phyloP scores from a whole-genome alignment of 805 yeast species.

The Yueomyces sp. region DNA sequence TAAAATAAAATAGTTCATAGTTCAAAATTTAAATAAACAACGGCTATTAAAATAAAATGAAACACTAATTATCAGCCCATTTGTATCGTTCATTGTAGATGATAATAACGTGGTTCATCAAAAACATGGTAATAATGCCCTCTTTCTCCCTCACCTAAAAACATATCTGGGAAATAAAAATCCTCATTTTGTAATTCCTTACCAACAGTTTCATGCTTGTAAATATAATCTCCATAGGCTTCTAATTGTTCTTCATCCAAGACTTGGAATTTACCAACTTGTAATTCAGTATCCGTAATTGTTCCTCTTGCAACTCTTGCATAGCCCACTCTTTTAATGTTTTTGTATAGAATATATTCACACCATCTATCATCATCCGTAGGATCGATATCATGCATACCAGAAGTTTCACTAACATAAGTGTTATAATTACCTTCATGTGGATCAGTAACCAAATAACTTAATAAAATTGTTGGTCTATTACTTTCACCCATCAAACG shows the following conservation, averaged over 20 bases:
- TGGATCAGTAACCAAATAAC: slow-evolving; percentile 85
- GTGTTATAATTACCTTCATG: slow-evolving; percentile 82
- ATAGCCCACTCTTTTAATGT: slow-evolving; percentile 76
- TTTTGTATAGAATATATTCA: slow-evolving; percentile 84
- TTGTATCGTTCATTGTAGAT: not conserved
- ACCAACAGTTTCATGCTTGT: slow-evolving; percentile 39
- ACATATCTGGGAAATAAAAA: slow-evolving; percentile 62
- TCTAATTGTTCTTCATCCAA: slow-evolving; percentile 23
- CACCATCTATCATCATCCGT: slow-evolving; percentile 98
- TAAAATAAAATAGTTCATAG: no score
- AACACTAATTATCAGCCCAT: no score
- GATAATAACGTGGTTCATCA: slow-evolving; percentile 78
- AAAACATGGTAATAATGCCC: slow-evolving; percentile 92
- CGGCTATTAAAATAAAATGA: no score
- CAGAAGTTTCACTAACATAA: slow-evolving; percentile 68
- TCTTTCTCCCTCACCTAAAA: slow-evolving; percentile 83
- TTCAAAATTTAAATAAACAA: no score
- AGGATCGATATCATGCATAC: slow-evolving; percentile 90
- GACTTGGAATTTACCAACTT: slow-evolving; percentile 80
- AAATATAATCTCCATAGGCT: slow-evolving; percentile 26
- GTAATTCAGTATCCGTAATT: slow-evolving; percentile 93
- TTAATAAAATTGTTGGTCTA: slow-evolving; percentile 74
- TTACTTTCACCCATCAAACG: slow-evolving; percentile 71
- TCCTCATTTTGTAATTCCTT: slow-evolving; percentile 39
- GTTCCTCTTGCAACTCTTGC: slow-evolving; percentile 89